Evolutionary conservation across 805 yeast genomes (phyloP), one percentile per base, ranked within the genome.

Genomic region (Candida berthetii): DNA sequence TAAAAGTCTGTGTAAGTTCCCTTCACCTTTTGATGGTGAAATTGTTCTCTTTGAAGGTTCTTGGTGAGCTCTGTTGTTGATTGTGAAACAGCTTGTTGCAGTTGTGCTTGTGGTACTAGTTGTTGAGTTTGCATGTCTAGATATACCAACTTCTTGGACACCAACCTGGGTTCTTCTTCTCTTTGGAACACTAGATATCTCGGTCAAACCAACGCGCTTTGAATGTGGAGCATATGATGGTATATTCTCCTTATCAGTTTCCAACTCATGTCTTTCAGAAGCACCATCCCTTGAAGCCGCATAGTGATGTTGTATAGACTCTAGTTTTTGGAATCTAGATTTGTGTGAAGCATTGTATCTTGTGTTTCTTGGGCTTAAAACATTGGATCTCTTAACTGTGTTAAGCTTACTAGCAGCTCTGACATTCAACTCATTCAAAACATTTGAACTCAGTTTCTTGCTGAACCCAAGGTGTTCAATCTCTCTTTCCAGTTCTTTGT

Each of bases 271-370:
- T 32, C 48, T 41, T 15, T 41, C 28, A 2, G 37, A 34, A 9
- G 36, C 15, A 13, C 22, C 17, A 19, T 22, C n/a, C 17, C 55
- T 46, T n/a, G 41, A 31, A 1, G 56, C 54, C 7, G 64, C 56
- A 37, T 62, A 62, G 45, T 64, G 66, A 0, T 50, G 37, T 2
- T 59, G 57, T 11, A 64, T 51, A 2, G 66, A 58, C 15, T 62
- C 65, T 63, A 62, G 53, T 39, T 47, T 49, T 14, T 52, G 44
- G 45, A 63, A 62, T 39, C 54, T 52, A 13, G 49, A 24, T 22
- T 53, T 43, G 42, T 56, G 61, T 3, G 46, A 40, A 2, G 48
- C 22, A 36, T 54, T 52, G 39, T 46, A 57, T 28, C 52, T 42
- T 19, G 52, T 41, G 36, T 45, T 45, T 42, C 57, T 47, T 19